Percentiles rank a stretch among this genome's conserved stretches.
These are phyloP conservation scores for Parasarocladium wereldwijsianum DNA, from an alignment of 2,329 filamentous ascomycete genomes.

Conservation along the genomic window DNA sequence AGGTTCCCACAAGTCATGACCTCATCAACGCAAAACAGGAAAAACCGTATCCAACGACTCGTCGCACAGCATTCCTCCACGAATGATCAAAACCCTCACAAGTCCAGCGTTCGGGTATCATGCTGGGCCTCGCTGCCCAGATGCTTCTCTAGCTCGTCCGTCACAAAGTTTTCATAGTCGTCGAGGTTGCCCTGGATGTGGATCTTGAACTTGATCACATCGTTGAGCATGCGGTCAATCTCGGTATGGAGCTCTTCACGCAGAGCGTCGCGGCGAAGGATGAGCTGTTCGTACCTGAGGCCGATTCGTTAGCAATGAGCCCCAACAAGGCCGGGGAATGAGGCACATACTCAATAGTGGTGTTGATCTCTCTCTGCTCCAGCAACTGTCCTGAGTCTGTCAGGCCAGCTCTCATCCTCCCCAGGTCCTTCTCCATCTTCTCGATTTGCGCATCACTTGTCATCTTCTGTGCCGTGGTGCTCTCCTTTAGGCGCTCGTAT, in stretches of 20 bases:
- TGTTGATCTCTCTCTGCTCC: constrained; percentile 92
- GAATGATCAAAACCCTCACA: constrained; percentile 15
- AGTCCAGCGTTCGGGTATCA: constrained; percentile 36
- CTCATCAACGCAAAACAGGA: no score
- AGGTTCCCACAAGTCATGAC: no score
- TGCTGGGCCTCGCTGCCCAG: constrained; percentile 50
- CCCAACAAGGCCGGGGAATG: neutral
- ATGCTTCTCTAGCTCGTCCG: constrained; percentile 82
- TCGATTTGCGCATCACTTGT: constrained; percentile 89
- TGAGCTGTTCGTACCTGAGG: constrained; percentile 73
- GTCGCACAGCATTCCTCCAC: constrained; percentile 3
- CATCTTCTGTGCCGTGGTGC: constrained; percentile 73
- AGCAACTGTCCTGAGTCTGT: constrained; percentile 80
- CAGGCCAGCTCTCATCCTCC: constrained; percentile 73
- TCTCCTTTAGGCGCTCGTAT: constrained; percentile 84
- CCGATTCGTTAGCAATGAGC: neutral
- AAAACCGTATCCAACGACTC: no score
- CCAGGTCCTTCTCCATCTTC: constrained; percentile 97
- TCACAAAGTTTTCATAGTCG: constrained; percentile 86
- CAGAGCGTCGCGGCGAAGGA: constrained; percentile 66
- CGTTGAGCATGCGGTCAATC: constrained; percentile 89
- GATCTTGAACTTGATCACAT: constrained; percentile 97
- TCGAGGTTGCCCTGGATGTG: constrained; percentile 87
- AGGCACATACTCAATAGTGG: constrained; percentile 70
- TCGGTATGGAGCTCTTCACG: constrained; percentile 98